Percentiles rank a stretch among this genome's conserved stretches.
phyloP scores from a whole-genome alignment of 371 early-diverging fungal species.

The Actinomucor elegans region DNA sequence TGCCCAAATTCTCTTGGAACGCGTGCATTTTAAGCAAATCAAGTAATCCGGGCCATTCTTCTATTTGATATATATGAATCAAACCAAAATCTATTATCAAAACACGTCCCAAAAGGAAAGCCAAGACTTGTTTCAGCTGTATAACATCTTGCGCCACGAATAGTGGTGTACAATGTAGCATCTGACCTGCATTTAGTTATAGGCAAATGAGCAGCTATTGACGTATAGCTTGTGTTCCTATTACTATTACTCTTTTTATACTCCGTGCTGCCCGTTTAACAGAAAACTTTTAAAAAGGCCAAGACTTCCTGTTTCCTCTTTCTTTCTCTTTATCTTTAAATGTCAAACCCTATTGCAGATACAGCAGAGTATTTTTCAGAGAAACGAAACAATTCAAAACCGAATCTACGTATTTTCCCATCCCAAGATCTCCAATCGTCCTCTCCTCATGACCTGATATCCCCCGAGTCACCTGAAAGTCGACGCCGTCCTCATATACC shows the following conservation, averaged over 20 bases:
- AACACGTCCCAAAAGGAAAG: too few species aligned
- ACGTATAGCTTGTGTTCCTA: too few species aligned
- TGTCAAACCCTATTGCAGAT: constrained; percentile 43
- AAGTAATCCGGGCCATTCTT: too few species aligned
- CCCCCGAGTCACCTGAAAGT: constrained; percentile 26
- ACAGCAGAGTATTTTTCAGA: constrained; percentile 37
- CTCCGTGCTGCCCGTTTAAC: neutral
- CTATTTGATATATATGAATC: too few species aligned
- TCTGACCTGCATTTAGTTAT: too few species aligned
- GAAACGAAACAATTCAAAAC: constrained; percentile 2
- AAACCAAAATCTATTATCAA: too few species aligned
- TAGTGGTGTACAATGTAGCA: too few species aligned
- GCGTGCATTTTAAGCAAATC: too few species aligned
- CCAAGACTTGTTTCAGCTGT: too few species aligned
- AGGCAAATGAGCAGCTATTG: too few species aligned
- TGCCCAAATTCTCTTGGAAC: too few species aligned
- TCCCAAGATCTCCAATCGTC: neutral
- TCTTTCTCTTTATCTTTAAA: neutral
- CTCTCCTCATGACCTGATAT: constrained; percentile 4
- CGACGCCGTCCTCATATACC: constrained; percentile 6
- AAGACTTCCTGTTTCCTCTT: neutral
- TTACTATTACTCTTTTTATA: neutral
- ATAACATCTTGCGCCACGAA: too few species aligned
- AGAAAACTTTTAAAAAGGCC: neutral
- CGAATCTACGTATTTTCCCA: neutral